phyloP scores from a whole-genome alignment of 352 stramenopile species.

The Pythium insidiosum region DNA sequence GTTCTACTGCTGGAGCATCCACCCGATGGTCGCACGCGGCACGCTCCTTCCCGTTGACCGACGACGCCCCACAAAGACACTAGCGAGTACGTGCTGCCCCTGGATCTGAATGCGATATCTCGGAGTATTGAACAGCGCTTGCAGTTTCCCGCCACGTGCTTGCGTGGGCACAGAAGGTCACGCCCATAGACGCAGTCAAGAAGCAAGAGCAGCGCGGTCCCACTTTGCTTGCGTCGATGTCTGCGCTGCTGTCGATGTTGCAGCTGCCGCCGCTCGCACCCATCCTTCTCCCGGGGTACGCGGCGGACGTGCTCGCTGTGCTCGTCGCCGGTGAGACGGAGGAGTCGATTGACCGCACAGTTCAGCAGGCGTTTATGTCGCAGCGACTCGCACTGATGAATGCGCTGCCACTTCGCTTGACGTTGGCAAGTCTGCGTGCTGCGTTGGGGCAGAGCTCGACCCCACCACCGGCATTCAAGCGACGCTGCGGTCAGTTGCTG shows the following conservation, averaged over 20 bases:
- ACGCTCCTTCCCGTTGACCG: conserved; percentile 50
- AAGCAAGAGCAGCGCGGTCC: conserved; percentile 2
- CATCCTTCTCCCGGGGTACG: conserved; percentile 75
- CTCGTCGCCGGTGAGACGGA: conserved; percentile 42
- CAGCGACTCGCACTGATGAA: conserved; percentile 33
- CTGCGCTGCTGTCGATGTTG: conserved; percentile 48
- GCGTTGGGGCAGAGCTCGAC: conserved; percentile 36
- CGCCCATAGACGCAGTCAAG: not conserved
- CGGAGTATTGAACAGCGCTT: no score
- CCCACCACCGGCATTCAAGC: conserved; percentile 34
- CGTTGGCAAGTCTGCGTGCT: conserved; percentile 66
- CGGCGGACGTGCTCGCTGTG: conserved; percentile 61
- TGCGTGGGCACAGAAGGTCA: conserved; percentile 21
- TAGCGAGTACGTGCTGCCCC: conserved; percentile 44
- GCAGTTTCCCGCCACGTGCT: conserved; percentile 52
- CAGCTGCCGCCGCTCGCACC: conserved; percentile 66
- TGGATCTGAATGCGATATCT: not conserved
- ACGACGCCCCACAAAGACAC: conserved; percentile 69
- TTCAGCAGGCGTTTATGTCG: conserved; percentile 26
- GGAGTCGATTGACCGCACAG: conserved; percentile 1
- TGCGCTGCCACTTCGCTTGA: conserved; percentile 52
- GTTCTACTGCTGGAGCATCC: conserved; percentile 59
- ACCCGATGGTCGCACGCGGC: conserved; percentile 39
- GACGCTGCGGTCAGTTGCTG: conserved; percentile 46
- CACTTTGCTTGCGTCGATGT: conserved; percentile 34